Evolutionary conservation across 2,329 filamentous ascomycete species (phyloP), one percentile per base, ranked within the genome.

Genomic region (Penicillium sp.): DNA sequence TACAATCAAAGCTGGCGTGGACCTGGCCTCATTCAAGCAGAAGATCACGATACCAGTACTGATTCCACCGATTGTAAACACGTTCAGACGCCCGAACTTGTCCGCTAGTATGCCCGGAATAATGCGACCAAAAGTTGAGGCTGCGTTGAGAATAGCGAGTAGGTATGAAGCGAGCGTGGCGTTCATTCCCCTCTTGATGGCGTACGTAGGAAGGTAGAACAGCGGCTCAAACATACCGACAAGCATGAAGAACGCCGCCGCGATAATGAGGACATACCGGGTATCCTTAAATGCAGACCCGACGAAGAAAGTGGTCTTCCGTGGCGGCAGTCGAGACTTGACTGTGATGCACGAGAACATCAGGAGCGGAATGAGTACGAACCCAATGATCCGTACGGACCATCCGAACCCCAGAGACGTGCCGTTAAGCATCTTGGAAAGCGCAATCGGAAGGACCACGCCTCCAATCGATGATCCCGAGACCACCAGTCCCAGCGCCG

Each of bases 71-170:
- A 69, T 68, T 7, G 74, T 42, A 5, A 27, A 7, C 5, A 42
- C 24, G 7, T 28, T 28, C 14, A 46, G 0, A 4, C 24, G 31
- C 13, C 82, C 81, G 42, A 73, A 73, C 48, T 75, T 78, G 59
- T 86, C 82, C 0, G 78, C 81, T 10, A 85, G 58, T 8, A 81
- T 63, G 0, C 79, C 80, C 0, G 82, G 81, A 3, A 83, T 68
- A 25, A 83, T 73, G 2, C 81, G 77, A 0, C 81, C 82, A 36
- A 81, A 75, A 0, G 76, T 76, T 0, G 80, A 83, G 1, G 83
- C 79, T 0, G 75, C 80, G 63, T 88, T 88, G 60, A 87, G 74
- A 39, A 88, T 81, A 3, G 84, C 78, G 2, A 88, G 69, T n/a
- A 88, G 74, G 62, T 86, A 88, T 53, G 81, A 84, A 0, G 81